phyloP scores from a whole-genome alignment of 2,329 filamentous ascomycete species.

The Penicillium sclerotigenum region DNA sequence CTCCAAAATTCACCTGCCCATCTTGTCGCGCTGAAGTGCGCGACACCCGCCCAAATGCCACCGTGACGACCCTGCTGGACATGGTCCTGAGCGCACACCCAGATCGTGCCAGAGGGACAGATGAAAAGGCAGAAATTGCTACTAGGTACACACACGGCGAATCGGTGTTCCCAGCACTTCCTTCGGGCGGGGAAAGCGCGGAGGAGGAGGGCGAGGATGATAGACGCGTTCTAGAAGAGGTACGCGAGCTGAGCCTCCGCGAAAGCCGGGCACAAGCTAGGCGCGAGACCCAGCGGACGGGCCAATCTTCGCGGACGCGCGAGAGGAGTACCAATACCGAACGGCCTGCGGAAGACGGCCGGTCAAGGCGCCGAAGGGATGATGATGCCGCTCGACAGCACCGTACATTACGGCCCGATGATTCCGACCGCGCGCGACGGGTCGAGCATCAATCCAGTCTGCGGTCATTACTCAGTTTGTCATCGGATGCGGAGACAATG shows the following conservation, averaged over 20 bases:
- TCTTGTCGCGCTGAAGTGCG: conserved; percentile 85
- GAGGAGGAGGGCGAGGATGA: conserved; percentile 58
- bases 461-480: conserved; percentile 76
- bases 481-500: conserved; percentile 67
- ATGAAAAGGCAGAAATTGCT: conserved; percentile 74
- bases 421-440: conserved; percentile 50
- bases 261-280: conserved; percentile 30
- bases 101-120: conserved; percentile 63
- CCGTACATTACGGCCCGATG: conserved; percentile 18
- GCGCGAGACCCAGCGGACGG: conserved; percentile 26
- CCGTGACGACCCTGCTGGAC: conserved; percentile 82
- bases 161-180: conserved; percentile 66
- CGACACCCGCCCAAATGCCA: conserved; percentile 85
- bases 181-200: conserved; percentile 37
- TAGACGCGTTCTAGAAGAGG: conserved; percentile 65
- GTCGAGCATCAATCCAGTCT: conserved; percentile 89
- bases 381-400: conserved; percentile 29
- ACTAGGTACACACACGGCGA: conserved; percentile 78
- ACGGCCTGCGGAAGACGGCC: conserved; percentile 38
- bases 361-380: conserved; percentile 36
- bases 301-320: conserved; percentile 25
- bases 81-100: conserved; percentile 83
- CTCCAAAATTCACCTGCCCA: conserved; percentile 76
- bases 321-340: conserved; percentile 40
- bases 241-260: conserved; percentile 69